Percentiles rank a stretch among this genome's conserved stretches.
Conservation (phyloP, 805 yeast genomes). For the Candida hungchunana region DNA sequence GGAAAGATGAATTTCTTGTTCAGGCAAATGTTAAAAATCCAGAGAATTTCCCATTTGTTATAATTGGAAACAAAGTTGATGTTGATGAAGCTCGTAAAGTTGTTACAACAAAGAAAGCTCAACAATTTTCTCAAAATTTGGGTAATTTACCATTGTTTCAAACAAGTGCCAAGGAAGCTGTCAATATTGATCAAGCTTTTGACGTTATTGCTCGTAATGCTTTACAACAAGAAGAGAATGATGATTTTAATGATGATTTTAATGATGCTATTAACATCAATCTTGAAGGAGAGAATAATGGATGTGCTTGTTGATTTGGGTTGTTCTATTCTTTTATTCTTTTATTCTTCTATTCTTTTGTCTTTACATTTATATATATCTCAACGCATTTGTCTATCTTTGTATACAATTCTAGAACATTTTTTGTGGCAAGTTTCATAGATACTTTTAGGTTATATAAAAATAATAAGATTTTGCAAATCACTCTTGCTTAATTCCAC, state of each 20-base stretch:
- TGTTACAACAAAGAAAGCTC: constrained; percentile 55
- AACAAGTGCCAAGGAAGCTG: constrained; percentile 96
- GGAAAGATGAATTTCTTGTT: constrained; percentile 94
- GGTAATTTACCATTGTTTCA: constrained; percentile 90
- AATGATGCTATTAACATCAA: constrained; percentile 95
- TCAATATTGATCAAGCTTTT: constrained; percentile 92
- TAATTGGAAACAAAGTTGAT: constrained; percentile 92
- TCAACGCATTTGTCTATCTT: no score
- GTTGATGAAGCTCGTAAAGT: constrained; percentile 86
- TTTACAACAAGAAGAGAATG: constrained; percentile 88
- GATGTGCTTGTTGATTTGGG: constrained; percentile 23
- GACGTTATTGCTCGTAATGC: constrained; percentile 96
- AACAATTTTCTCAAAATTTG: constrained; percentile 53
- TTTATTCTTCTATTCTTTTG: background rate
- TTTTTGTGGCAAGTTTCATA: no score
- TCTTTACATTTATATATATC: no score
- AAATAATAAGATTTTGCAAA: background rate
- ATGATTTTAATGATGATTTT: constrained; percentile 88
- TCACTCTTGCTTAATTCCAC: constrained; percentile 61
- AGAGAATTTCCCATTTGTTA: constrained; percentile 92
- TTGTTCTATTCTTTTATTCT: background rate
- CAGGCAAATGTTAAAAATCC: constrained; percentile 94
- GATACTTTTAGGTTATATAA: background rate
- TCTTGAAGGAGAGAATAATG: constrained; percentile 63
- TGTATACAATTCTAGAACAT: no score